phyloP scores from a whole-genome alignment of 2,329 filamentous ascomycete genomes.

The Arachnopeziza araneosa region DNA sequence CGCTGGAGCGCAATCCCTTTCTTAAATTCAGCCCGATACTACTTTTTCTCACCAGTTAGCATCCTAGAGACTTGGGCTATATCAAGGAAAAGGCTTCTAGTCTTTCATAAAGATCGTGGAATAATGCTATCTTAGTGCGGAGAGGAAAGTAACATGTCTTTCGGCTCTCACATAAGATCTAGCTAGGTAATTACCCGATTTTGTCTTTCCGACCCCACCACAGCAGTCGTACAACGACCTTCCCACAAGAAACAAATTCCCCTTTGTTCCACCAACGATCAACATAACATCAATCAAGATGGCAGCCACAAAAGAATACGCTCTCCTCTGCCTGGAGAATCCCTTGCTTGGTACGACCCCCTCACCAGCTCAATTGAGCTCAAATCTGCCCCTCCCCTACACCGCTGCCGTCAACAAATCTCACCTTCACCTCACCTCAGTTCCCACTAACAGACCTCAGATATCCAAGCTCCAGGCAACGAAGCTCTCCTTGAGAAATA shows the following conservation, averaged over 20 bases:
- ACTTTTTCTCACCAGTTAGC: too few species aligned
- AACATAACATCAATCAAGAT: slow-evolving; percentile 43
- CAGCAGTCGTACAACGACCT: slow-evolving; percentile 10
- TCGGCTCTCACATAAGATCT: too few species aligned
- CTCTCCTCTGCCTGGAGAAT: slow-evolving; percentile 93
- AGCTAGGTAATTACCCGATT: neutral
- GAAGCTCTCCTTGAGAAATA: slow-evolving; percentile 88
- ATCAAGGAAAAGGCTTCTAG: too few species aligned
- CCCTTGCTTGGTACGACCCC: slow-evolving; percentile 74
- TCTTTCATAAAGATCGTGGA: neutral
- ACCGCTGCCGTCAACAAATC: neutral
- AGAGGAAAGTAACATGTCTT: too few species aligned
- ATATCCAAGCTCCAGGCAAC: slow-evolving; percentile 86
- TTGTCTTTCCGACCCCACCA: slow-evolving; percentile 9
- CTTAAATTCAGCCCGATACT: too few species aligned
- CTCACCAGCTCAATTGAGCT: neutral
- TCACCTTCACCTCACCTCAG: neutral
- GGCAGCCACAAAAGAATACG: slow-evolving; percentile 72
- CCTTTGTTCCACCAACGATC: slow-evolving; percentile 5
- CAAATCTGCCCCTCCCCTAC: neutral
- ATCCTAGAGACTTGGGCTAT: too few species aligned
- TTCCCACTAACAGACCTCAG: slow-evolving; percentile 37
- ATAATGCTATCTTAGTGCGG: neutral
- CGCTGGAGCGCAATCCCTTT: too few species aligned
- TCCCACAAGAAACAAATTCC: slow-evolving; percentile 15